Percentiles rank a stretch among this genome's conserved stretches.
These are phyloP conservation scores for Arctium minus DNA, from an alignment of 129 eudicot genomes.

Conservation along the genomic window DNA sequence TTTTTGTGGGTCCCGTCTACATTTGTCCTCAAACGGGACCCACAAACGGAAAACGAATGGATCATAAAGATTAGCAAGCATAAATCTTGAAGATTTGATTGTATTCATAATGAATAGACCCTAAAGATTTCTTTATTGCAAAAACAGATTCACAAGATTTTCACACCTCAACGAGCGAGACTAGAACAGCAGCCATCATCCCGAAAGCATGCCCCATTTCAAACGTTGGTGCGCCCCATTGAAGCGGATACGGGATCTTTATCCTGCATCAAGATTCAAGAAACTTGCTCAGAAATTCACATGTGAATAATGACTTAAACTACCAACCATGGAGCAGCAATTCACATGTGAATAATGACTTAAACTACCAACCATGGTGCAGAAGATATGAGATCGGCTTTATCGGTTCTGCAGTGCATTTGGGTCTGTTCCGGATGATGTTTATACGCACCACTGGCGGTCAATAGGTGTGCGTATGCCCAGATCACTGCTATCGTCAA, in stretches of 20 bases:
- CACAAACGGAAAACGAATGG: background rate
- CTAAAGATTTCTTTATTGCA: background rate
- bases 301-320: background rate
- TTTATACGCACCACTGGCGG: slow-evolving; percentile 96
- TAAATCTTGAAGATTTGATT: background rate
- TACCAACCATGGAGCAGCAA: slow-evolving; percentile 32
- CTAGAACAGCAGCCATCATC: slow-evolving; percentile 98
- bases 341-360: background rate
- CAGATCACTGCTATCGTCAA: slow-evolving; percentile 75
- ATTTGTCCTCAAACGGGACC: background rate
- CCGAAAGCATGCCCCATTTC: slow-evolving; percentile 96
- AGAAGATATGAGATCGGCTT: slow-evolving; percentile 78
- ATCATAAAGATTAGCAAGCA: background rate
- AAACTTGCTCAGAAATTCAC: background rate
- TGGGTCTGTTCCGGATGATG: slow-evolving; percentile 89
- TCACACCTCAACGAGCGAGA: slow-evolving; percentile 93
- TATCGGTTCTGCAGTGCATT: slow-evolving; percentile 81
- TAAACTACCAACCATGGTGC: slow-evolving; percentile 81
- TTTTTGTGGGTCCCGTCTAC: background rate
- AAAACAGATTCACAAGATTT: background rate
- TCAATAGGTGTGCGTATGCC: slow-evolving; percentile 95
- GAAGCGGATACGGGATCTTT: slow-evolving; percentile 95
- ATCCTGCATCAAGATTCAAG: slow-evolving; percentile 47
- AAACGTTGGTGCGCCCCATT: slow-evolving; percentile 99
- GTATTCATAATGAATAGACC: background rate